Base-by-base conservation (phyloP, 179 eudicot genomes). In the Dionaea muscipula region DNA sequence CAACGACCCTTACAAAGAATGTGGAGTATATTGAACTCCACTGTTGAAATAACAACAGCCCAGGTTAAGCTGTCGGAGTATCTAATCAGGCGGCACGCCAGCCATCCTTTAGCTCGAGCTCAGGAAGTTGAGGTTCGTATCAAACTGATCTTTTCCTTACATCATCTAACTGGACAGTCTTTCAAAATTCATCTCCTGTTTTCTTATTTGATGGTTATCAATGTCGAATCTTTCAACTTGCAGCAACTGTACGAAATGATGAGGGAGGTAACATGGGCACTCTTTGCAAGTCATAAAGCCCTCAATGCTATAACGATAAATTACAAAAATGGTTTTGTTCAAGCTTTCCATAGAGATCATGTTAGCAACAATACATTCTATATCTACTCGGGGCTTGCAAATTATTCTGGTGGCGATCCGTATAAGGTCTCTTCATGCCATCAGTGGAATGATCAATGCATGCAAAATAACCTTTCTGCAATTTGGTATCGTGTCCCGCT, bases 301-400 rank as follows among this genome's bases (percentile, higher is more conserved):
- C 86, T 91, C 11, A 86, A 78, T 51, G 61, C 95, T 23, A 78
- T 91, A 57, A 86, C 98, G 9, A 70, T 90, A 60, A 81, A 72
- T 37, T 91, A 86, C 68, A 80, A 52, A 64, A 91, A 90, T 33
- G 98, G 95, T 25, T 86, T 90, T 56, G 91, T 91, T 51, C 98
- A 91, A 72, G 98, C 94, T 47, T 91, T 91, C 60, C 98, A 91
- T 59, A 76, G 98, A 63, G 89, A 86, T 68, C 94, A 84, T 49
- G 77, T 74, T 57, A 82, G 82, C 61, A 77, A 78, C 56, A 77
- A 71, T 48, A 86, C 98, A 38, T 91, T 76, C 72, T 91, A 80
- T 71, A 91, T 91, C 37, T 86, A 73, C 76, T 86, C 95, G 53
- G 86, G 86, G 64, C 76, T 86, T 27, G 54, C 59, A 22, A 86